phyloP scores from a whole-genome alignment of 257 asterid genomes.

The Solanum phureja region DNA sequence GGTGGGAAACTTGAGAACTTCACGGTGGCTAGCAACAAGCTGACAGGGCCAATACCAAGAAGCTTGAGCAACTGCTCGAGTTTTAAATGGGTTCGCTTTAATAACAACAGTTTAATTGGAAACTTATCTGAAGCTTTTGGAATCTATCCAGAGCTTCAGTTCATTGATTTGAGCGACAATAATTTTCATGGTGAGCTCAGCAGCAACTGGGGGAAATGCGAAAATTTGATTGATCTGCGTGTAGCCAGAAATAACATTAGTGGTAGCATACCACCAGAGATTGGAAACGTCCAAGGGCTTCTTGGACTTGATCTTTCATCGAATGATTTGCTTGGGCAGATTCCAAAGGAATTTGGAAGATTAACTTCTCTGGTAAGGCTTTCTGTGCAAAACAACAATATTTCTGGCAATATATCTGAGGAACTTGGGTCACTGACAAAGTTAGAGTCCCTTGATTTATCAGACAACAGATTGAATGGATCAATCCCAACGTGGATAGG shows the following conservation, averaged over 20 bases:
- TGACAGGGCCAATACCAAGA: constrained; percentile 1
- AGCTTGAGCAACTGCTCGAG: background rate
- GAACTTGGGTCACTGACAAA: background rate
- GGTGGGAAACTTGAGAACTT: background rate
- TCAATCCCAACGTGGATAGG: too few relatives aligned
- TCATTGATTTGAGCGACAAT: background rate
- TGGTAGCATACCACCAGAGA: background rate
- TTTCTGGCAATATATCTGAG: background rate
- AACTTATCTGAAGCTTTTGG: background rate
- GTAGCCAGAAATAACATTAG: background rate
- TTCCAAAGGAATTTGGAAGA: background rate
- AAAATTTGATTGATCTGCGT: background rate
- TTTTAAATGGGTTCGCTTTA: background rate
- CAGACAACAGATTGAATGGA: too few relatives aligned
- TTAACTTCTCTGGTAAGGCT: background rate
- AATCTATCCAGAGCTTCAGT: background rate
- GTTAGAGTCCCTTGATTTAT: too few relatives aligned
- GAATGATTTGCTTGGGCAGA: background rate
- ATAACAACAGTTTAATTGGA: background rate
- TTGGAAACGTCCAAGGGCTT: background rate
- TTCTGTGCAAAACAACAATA: background rate
- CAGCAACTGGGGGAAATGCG: background rate
- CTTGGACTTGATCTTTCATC: background rate
- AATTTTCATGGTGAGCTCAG: background rate
- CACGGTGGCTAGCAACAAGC: background rate